phyloP scores from a whole-genome alignment of 2,329 filamentous ascomycete species.

The Aspergillus spinulosporus region DNA sequence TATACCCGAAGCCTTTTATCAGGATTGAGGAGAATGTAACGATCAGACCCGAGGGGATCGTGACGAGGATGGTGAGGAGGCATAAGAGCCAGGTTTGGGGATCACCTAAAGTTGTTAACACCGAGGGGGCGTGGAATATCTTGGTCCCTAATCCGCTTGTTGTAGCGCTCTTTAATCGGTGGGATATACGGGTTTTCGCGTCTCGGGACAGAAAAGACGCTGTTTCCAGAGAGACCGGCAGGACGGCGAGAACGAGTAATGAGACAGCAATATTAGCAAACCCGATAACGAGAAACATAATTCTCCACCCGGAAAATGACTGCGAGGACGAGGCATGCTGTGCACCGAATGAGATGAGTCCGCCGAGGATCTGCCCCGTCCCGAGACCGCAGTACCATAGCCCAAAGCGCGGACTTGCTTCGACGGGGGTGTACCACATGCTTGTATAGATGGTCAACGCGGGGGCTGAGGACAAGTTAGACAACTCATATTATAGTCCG shows the following conservation, averaged over 20 bases:
- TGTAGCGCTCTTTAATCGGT: slow-evolving; percentile 23
- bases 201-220: slow-evolving; percentile 26
- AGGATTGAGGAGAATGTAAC: slow-evolving; percentile 49
- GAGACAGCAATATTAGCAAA: slow-evolving; percentile 27
- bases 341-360: slow-evolving; percentile 30
- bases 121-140: slow-evolving; percentile 25
- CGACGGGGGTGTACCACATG: slow-evolving; percentile 31
- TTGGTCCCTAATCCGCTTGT: slow-evolving; percentile 23
- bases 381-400: slow-evolving; percentile 35
- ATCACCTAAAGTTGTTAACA: slow-evolving; percentile 24
- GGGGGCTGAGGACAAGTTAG: slow-evolving; percentile 18
- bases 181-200: slow-evolving; percentile 21
- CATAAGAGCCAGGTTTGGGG: slow-evolving; percentile 26
- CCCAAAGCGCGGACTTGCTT: slow-evolving; percentile 30
- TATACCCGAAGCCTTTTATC: slow-evolving; percentile 45
- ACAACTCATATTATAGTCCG: no score
- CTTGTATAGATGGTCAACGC: slow-evolving; percentile 31
- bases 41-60: slow-evolving; percentile 48
- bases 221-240: slow-evolving; percentile 23
- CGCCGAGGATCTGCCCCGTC: slow-evolving; percentile 32
- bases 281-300: slow-evolving; percentile 33
- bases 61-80: slow-evolving; percentile 35
- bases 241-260: slow-evolving; percentile 23
- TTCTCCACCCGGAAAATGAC: slow-evolving; percentile 28
- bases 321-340: slow-evolving; percentile 25